Percentiles rank a stretch among this genome's conserved stretches.
phyloP scores from a whole-genome alignment of 345 rosid species.

The Brassica carinata region DNA sequence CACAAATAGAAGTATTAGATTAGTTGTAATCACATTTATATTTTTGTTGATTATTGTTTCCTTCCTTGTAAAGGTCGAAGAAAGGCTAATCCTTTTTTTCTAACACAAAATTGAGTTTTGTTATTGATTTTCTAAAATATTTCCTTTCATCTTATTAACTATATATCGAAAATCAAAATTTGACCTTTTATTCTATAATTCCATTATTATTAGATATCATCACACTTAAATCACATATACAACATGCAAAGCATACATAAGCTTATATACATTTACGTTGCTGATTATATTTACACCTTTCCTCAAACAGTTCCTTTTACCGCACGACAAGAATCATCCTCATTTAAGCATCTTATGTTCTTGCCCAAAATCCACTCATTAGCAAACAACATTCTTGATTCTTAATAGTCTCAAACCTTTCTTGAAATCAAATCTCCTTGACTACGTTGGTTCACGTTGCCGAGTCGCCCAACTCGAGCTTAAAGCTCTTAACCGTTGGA shows the following conservation, averaged over 20 bases:
- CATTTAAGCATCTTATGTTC: constrained; percentile 10
- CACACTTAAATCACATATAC: constrained; percentile 7
- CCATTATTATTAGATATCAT: not conserved
- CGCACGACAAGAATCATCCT: constrained; percentile 6
- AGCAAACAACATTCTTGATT: constrained; percentile 9
- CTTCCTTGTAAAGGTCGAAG: constrained; percentile 39
- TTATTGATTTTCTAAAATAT: not conserved
- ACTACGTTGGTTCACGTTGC: constrained; percentile 55
- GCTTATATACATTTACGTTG: constrained; percentile 7
- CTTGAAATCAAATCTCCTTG: not conserved
- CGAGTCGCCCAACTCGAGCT: constrained; percentile 69
- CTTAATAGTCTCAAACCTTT: constrained; percentile 4
- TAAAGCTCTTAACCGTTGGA: constrained; percentile 68
- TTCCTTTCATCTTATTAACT: not conserved
- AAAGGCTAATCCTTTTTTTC: constrained; percentile 37
- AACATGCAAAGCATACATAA: constrained; percentile 3
- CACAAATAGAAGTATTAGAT: not conserved
- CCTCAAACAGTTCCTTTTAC: constrained; percentile 9
- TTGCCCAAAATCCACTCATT: constrained; percentile 12
- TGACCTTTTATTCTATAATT: not conserved
- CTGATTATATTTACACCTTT: constrained; percentile 34
- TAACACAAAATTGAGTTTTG: constrained; percentile 21
- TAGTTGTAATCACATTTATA: constrained; percentile 31
- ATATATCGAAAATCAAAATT: too few species aligned
- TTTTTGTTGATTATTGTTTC: constrained; percentile 34